Evolutionary conservation across 2,329 filamentous ascomycete genomes (phyloP), one percentile per base, ranked within the genome.

Genomic region (Atkinsonella hypoxylon): DNA sequence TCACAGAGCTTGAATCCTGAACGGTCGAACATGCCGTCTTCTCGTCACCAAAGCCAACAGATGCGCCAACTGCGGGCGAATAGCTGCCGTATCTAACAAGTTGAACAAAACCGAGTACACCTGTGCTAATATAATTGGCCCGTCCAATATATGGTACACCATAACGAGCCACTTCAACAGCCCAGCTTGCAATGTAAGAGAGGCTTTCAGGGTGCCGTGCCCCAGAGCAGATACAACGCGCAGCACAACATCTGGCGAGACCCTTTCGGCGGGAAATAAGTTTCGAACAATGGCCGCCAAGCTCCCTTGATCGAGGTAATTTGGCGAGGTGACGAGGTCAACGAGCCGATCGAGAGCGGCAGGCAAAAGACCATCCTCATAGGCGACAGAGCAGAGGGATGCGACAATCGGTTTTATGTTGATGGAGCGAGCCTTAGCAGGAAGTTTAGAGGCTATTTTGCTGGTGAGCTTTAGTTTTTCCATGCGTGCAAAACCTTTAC

Each of bases 21-120:
- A 90, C 2, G 87, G 87, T 55, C 84, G 82, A 43, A 95, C 88
- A 67, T 95, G 88, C 61, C 82, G 88, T 51, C 89, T 81, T 51
- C 87, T 75, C 44, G 89, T 94, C 45, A 91, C 80, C 31, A 91
- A 66, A 3, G 86, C 88, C 20, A 95, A 72, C 36, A 95, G 66
- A 67, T 94, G 87, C 61, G 87, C 90, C 47, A 93, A 63, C 54
- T 77, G 73, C 11, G 78, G 71, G 51, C 86, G 77, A 53, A 89
- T 78, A 52, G 81, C 85, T 47, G 87, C 83, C 59, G 87, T 91
- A 61, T 94, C 87, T 6, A 95, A 74, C 56, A 91, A 71, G 55
- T 87, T 87, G 63, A 95, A 95, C 4, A 95, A 66, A 17, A 91
- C 78, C 0, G 81, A 74, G 60, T 94, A 95, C 1, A 85, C 70